phyloP scores from a whole-genome alignment of 2,329 filamentous ascomycete genomes.

The Monosporascus sp. region DNA sequence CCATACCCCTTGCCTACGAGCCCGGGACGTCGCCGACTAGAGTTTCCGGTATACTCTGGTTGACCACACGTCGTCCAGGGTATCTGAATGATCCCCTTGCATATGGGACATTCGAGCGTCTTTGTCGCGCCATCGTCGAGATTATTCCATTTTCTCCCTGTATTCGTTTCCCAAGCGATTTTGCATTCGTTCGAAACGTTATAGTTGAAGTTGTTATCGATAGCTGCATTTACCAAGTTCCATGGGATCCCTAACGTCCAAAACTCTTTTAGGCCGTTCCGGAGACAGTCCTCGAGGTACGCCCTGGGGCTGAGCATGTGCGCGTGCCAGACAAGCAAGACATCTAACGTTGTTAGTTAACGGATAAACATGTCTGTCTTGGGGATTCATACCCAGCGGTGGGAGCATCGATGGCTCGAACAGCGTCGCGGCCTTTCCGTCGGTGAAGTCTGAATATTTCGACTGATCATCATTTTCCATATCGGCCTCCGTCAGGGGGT shows the following conservation, averaged over 20 bases:
- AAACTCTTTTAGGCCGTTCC: slow-evolving; percentile 45
- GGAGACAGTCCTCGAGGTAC: slow-evolving; percentile 70
- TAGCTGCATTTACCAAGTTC: slow-evolving; percentile 50
- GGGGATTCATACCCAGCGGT: slow-evolving; percentile 46
- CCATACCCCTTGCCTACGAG: slow-evolving; percentile 53
- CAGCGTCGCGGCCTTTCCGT: slow-evolving; percentile 13
- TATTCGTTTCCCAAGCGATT: slow-evolving; percentile 40
- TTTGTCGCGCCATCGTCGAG: slow-evolving; percentile 44
- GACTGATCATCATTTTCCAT: slow-evolving; percentile 23
- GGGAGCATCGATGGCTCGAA: slow-evolving; percentile 44
- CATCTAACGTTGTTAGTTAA: slow-evolving; percentile 42
- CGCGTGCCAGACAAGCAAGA: slow-evolving; percentile 75
- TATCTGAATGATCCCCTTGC: slow-evolving; percentile 35
- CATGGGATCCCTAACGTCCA: slow-evolving; percentile 66
- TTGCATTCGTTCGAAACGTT: slow-evolving; percentile 38
- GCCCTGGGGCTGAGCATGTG: slow-evolving; percentile 71
- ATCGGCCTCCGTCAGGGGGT: slow-evolving; percentile 29
- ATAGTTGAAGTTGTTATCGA: slow-evolving; percentile 57
- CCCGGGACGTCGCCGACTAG: slow-evolving; percentile 16
- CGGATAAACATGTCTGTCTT: slow-evolving; percentile 3
- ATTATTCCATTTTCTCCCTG: slow-evolving; percentile 55
- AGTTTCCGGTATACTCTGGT: slow-evolving; percentile 29
- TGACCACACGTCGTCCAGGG: slow-evolving; percentile 56
- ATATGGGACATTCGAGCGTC: slow-evolving; percentile 50
- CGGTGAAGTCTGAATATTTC: slow-evolving; percentile 30